phyloP scores from a whole-genome alignment of 371 early-diverging fungal species.

The Mucor plumbeus region DNA sequence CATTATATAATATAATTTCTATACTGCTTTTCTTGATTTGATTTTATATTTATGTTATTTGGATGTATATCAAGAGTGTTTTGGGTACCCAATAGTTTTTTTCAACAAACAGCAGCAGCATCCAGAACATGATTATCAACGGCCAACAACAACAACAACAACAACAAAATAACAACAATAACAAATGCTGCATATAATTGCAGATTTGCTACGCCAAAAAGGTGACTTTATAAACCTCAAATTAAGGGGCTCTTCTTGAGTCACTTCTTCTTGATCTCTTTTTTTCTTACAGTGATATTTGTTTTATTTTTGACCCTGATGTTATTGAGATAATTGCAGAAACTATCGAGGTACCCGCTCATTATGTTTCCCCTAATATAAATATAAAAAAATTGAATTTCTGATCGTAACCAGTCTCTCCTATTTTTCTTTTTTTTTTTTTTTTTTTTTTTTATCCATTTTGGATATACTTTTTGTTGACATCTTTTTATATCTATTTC shows the following conservation, averaged over 20 bases:
- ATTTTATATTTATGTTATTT: neutral
- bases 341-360: constrained; percentile 3
- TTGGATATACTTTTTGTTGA: neutral
- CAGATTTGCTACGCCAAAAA: constrained; percentile 4
- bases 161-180: neutral
- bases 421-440: constrained; percentile 1
- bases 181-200: constrained; percentile 11
- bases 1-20: neutral
- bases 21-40: constrained; percentile 2
- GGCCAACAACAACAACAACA: neutral
- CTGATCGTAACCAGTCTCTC: constrained; percentile 1
- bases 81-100: no score
- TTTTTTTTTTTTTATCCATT: constrained; percentile 2
- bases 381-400: neutral
- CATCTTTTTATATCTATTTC: neutral
- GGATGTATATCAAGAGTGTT: neutral
- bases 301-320: constrained; percentile 5
- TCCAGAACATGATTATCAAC: no score
- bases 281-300: neutral
- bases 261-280: neutral
- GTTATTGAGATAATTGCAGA: neutral
- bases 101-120: no score
- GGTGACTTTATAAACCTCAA: constrained; percentile 3
- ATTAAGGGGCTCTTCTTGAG: constrained; percentile 1
- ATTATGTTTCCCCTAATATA: constrained; percentile 3